Base-by-base conservation (phyloP, 2,329 filamentous ascomycete genomes). In the Trichoderma simmonsii region DNA sequence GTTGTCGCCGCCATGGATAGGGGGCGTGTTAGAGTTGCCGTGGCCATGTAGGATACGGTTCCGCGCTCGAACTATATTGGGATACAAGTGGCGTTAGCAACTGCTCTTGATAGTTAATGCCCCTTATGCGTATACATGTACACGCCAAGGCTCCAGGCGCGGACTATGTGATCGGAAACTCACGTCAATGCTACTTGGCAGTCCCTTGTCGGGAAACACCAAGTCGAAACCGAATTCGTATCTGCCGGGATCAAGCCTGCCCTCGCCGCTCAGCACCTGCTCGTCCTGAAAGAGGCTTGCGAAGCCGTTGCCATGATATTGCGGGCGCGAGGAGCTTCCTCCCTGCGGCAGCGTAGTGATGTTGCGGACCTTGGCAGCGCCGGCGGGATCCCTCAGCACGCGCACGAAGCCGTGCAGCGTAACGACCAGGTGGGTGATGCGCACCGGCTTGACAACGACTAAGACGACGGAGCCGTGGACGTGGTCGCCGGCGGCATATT, bases 151-250 rank as follows among this genome's bases (percentile, higher is more conserved):
- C 26, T 48, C 48, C 36, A 57, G 18, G 15, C 28, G 63, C 34
- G 57, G 7, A 24, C 59, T 34, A 39, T 7, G 56, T n/a, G 24
- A 59, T 7, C 18, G 36, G 61, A 24, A 62, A 85, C 93, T 79
- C 87, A 98, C 95, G 83, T 97, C 95, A 78, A 99, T 95, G 80
- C 95, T 98, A 82, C 93, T 97, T n/a, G 93, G 93, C 72, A 96
- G 82, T 6, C 87, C 88, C 76, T 89, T 88, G 64, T 87, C 84
- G 2, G 92, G 91, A 75, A 94, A 93, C 71, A 91, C 84, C 74
- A 93, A 82, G 77, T 93, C 89, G 76, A 93, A 94, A 73, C 92
- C 90, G 80, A 96, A 96, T 80, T 94, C 90, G 78, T 94, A 95
- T 75, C 89, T 88, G 51, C 92, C 92, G 61, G 92, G 87, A 66